Base-by-base conservation (phyloP, 2,329 filamentous ascomycete species). In the Phaeosphaeriaceae sp. region DNA sequence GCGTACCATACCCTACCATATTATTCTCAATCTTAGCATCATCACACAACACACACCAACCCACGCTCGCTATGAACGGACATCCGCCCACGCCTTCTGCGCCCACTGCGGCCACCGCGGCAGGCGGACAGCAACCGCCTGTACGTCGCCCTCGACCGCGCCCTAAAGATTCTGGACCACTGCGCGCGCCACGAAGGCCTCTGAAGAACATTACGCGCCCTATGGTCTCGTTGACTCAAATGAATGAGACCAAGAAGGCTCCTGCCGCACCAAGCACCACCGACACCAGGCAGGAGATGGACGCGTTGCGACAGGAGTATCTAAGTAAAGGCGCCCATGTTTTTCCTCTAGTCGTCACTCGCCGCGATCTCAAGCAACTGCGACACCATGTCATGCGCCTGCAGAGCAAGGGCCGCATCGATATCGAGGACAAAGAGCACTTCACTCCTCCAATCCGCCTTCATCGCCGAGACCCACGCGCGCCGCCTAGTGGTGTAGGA, bases 361-460 rank as follows among this genome's bases (percentile, higher is more conserved):
- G 95, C 74, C 86, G 87, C 64, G 85, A 87, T 8, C 74, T 96
- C 41, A 81, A 90, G 47, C 88, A 94, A 60, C 77, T 96, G 50
- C 88, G 93, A 40, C 87, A 92, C 66, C 94, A 99, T 69, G 84
- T 96, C 55, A 92, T 96, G 80, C 87, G 90, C 61, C 86, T 99
- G 47, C 81, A 88, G 54, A 63, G 55, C 42, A 86, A 85, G 63
- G 80, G 79, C 56, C 76, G 68, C n/a, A 76, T 85, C 54, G 87
- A 88, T 60, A 82, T 86, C 26, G 80, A 90, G 52, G 87, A 97
- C 66, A 87, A 93, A 59, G 79, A 86, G 5, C 86, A 95, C 42
- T 99, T 97, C 68, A 88, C 89, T 15, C 85, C 92, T 21, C 94
- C 94, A 0, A 89, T 97, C 26, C 87, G 90, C 30, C 78, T 99